phyloP scores from a whole-genome alignment of 768 basidiomycete species.

The Termitomyces titanicus region DNA sequence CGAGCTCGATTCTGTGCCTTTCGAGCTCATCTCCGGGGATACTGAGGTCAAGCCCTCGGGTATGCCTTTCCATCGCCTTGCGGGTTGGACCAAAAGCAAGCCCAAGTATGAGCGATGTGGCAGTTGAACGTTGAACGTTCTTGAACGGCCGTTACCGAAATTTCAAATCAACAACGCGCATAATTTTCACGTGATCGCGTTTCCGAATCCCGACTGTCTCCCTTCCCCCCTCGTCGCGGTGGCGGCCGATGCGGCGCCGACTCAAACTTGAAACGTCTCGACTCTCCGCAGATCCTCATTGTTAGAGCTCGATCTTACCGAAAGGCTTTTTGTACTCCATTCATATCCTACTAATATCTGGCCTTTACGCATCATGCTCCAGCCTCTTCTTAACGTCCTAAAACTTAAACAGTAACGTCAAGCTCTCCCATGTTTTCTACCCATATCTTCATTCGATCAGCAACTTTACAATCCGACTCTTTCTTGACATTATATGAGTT shows the following conservation, averaged over 20 bases:
- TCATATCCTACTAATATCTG: neutral
- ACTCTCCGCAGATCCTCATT: too few relatives aligned
- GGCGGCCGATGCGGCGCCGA: too few relatives aligned
- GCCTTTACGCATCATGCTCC: too few relatives aligned
- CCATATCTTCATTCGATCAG: too few relatives aligned
- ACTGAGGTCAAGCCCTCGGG: constrained; percentile 36
- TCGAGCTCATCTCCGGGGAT: constrained; percentile 76
- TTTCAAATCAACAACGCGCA: constrained; percentile 16
- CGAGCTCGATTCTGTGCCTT: constrained; percentile 71
- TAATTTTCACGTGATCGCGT: constrained; percentile 14
- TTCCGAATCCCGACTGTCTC: neutral
- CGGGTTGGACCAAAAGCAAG: neutral
- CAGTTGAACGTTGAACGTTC: constrained; percentile 5
- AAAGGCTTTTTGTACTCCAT: neutral
- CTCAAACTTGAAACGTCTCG: too few relatives aligned
- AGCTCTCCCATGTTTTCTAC: neutral
- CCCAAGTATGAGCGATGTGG: constrained; percentile 11
- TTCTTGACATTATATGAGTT: neutral
- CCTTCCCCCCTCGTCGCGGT: too few relatives aligned
- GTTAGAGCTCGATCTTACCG: neutral
- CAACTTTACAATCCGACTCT: neutral
- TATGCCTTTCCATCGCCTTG: constrained; percentile 33
- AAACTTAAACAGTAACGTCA: too few relatives aligned
- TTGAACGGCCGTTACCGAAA: neutral
- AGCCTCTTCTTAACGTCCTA: too few relatives aligned